Evolutionary conservation across 495 filamentous ascomycete genomes (phyloP), one percentile per base, ranked within the genome.

Genomic region (Venustampulla echinocandica): DNA sequence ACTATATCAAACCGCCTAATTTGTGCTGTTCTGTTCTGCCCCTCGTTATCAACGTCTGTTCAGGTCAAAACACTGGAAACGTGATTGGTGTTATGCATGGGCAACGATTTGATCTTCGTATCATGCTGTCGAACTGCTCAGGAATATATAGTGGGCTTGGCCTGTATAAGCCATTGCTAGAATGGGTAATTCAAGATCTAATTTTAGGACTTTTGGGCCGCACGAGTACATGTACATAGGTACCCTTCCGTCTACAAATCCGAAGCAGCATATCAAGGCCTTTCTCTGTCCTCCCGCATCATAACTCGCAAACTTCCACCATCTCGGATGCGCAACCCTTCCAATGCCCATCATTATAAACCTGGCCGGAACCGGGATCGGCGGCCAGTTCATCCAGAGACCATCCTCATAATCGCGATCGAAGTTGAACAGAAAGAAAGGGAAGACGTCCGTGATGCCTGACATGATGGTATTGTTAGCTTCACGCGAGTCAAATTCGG

Each of bases 351-450:
- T 46, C 37, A 64, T 22, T 15, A 40, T 42, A 42, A 40, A 60
- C 37, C 44, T 47, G 3, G 58, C 46, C 2, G 53, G 51, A 5
- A 55, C 58, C 0, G 65, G 61, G 4, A 67, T 53, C 10, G 59
- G 50, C 0, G 67, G 65, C 53, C 65, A 69, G 38, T 42, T 33
- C 14, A 5, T 32, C 74, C 74, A 76, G 44, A 64, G 46, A 22
- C 75, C 75, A 28, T 71, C 73, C 64, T 79, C 75, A 42, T 59
- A 67, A 13, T 69, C 70, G 30, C 63, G 59, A 55, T 79, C 75
- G 15, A 76, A 61, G 49, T 79, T 77, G 39, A 77, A 60, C 45
- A 77, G 61, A 61, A 79, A 75, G 56, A 79, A 74, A 0, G 73
- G 74, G 20, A 79, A 66, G 4, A 70, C 70, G 49, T 75, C 71